Evolutionary conservation across 257 asterid genomes (phyloP), one percentile per base, ranked within the genome.

Genomic region (Coffea canephora): DNA sequence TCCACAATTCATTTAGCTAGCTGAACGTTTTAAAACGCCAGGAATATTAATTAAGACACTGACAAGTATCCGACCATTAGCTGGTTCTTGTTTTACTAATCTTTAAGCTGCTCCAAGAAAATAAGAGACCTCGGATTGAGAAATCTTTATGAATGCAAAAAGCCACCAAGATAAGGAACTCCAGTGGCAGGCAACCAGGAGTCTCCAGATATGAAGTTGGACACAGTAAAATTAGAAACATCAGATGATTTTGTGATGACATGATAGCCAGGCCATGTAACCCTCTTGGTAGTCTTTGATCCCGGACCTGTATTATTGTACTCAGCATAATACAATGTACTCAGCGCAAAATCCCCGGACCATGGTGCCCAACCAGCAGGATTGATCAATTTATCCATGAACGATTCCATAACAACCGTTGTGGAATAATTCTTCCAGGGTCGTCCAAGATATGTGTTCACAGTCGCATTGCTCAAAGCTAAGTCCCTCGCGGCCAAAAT

Each of bases 341-440:
- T 86, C 25, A 93, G 34, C 0, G 93, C 95, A 34, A 91, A 87
- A 74, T 85, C 88, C 1, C 92, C 94, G 0, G 88, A 77, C 97
- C 97, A 91, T 0, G 61, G 48, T 0, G 80, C 69, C 97, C 98
- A 93, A 1, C 97, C 97, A 8, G 74, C 82, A 13, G 95, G 94
- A 71, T 78, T 25, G 0, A 91, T 66, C 80, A 87, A 67, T 5
- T 82, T 73, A 8, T 49, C 96, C 80, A 90, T 78, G 25, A 68
- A 81, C 3, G 94, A 80, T 62, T 86, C 81, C 95, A 91, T 87
- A n/a, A 83, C 85, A 46, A 93, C 88, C 0, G 97, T 88, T 78
- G 92, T 86, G 0, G 97, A 91, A 76, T 85, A 93, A 7, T 88
- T 85, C 50, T 90, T 91, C 97, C 98, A 93, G 0, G 97, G 98